Percentiles rank a stretch among this genome's conserved stretches.
Conservation (phyloP, 805 yeast genomes). For the Nematodospora valgi region DNA sequence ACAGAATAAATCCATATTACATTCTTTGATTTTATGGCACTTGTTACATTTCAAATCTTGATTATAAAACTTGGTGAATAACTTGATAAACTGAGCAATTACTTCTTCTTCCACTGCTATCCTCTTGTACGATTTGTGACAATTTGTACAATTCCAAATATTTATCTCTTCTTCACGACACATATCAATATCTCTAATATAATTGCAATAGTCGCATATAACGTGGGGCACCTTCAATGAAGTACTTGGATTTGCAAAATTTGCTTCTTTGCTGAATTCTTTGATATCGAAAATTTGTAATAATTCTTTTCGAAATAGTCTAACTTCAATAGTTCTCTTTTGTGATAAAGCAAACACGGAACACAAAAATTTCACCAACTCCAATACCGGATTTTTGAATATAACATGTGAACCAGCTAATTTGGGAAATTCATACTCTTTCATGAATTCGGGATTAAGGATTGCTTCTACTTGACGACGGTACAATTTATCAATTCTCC, state of each 20-base stretch:
- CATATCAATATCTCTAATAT: slow-evolving; percentile 71
- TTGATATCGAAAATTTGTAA: slow-evolving; percentile 71
- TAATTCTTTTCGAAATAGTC: slow-evolving; percentile 71
- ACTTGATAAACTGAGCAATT: slow-evolving; percentile 57
- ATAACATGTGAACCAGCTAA: slow-evolving; percentile 69
- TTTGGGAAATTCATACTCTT: slow-evolving; percentile 68
- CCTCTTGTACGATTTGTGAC: slow-evolving; percentile 62
- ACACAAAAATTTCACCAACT: slow-evolving; percentile 70
- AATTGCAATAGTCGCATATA: slow-evolving; percentile 77
- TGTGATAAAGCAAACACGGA: slow-evolving; percentile 69
- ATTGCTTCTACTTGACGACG: slow-evolving; percentile 72
- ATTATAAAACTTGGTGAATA: slow-evolving; percentile 56
- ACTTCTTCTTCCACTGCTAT: slow-evolving; percentile 76
- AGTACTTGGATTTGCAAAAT: slow-evolving; percentile 71
- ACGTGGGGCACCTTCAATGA: slow-evolving; percentile 64
- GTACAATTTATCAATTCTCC: slow-evolving; percentile 62
- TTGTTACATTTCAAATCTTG: slow-evolving; percentile 84
- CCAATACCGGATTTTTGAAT: slow-evolving; percentile 70
- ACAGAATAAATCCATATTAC: slow-evolving; percentile 72
- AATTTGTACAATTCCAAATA: slow-evolving; percentile 65
- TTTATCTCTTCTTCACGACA: slow-evolving; percentile 59
- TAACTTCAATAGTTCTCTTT: slow-evolving; percentile 64
- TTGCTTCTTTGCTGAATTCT: slow-evolving; percentile 78
- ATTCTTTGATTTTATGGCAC: slow-evolving; percentile 65
- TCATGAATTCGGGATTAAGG: slow-evolving; percentile 57